Conservation (phyloP, 176 grass and related monocot species). For the Leersia perrieri region DNA sequence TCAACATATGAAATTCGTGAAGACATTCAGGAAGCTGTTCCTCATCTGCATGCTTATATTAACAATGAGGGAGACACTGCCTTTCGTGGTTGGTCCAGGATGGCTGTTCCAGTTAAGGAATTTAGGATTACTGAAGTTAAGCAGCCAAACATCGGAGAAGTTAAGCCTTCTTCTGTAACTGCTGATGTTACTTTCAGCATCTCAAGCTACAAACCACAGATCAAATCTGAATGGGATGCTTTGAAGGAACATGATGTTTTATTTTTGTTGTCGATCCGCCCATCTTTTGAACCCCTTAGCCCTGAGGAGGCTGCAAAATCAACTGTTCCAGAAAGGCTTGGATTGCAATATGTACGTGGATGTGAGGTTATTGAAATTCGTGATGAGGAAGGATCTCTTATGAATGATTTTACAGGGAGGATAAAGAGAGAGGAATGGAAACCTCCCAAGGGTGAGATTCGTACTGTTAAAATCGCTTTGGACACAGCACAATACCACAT, state of each 20-base stretch:
- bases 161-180: slow-evolving; percentile 85
- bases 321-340: slow-evolving; percentile 87
- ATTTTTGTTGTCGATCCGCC: slow-evolving; percentile 87
- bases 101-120: slow-evolving; percentile 90
- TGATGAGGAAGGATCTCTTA: slow-evolving; percentile 86
- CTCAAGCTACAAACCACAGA: slow-evolving; percentile 76
- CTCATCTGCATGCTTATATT: slow-evolving; percentile 92
- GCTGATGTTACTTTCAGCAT: slow-evolving; percentile 84
- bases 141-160: slow-evolving; percentile 94
- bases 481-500: slow-evolving; percentile 93
- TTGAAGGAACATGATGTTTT: slow-evolving; percentile 97
- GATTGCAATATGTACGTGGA: slow-evolving; percentile 93
- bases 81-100: slow-evolving; percentile 98
- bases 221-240: slow-evolving; percentile 93
- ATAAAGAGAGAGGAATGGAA: slow-evolving; percentile 99
- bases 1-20: slow-evolving; percentile 99
- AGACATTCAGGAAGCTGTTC: slow-evolving; percentile 95
- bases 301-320: slow-evolving; percentile 84
- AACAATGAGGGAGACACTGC: slow-evolving; percentile 95
- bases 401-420: slow-evolving; percentile 99
- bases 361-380: slow-evolving; percentile 91
- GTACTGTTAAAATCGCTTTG: slow-evolving; percentile 84
- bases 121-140: slow-evolving; percentile 90
- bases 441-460: slow-evolving; percentile 91
- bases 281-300: slow-evolving; percentile 96